Percentiles rank a stretch among this genome's conserved stretches.
phyloP scores from a whole-genome alignment of 805 yeast species.

The Sugiyamaella americana region DNA sequence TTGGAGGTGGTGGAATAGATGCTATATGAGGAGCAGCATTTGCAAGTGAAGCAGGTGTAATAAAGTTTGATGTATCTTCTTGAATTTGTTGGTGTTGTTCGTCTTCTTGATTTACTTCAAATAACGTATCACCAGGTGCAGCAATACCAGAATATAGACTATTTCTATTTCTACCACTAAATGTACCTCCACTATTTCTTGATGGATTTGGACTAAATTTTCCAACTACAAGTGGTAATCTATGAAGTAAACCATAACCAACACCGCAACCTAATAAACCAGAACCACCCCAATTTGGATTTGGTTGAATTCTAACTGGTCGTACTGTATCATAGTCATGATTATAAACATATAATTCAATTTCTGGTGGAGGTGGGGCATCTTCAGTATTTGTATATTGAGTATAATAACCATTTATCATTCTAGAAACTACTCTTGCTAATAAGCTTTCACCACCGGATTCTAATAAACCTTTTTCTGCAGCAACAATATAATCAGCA shows the following conservation, averaged over 20 bases:
- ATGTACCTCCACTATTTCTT: not conserved
- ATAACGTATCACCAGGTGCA: constrained; percentile 37
- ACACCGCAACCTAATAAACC: constrained; percentile 91
- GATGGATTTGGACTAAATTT: constrained; percentile 11
- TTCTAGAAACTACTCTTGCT: constrained; percentile 49
- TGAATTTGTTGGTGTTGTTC: not conserved
- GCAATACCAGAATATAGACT: constrained; percentile 2
- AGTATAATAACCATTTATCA: constrained; percentile 42
- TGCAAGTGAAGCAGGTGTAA: constrained; percentile 18
- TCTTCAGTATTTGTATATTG: constrained; percentile 28
- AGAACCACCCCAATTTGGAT: constrained; percentile 72
- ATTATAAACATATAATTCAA: constrained; percentile 72
- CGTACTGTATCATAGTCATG: constrained; percentile 80
- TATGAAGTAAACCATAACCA: constrained; percentile 84
- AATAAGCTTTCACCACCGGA: constrained; percentile 83
- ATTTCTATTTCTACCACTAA: not conserved
- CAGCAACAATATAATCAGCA: constrained; percentile 82
- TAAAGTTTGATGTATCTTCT: constrained; percentile 11
- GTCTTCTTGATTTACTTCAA: constrained; percentile 28
- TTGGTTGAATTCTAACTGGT: constrained; percentile 74
- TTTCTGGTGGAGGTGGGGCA: constrained; percentile 29
- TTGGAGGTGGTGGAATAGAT: constrained; percentile 10
- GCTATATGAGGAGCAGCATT: constrained; percentile 14
- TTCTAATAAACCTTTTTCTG: constrained; percentile 76
- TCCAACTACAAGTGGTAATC: constrained; percentile 60